Conservation (phyloP, 108 stramenopile species). For the Cyclostephanos tholiformis region DNA sequence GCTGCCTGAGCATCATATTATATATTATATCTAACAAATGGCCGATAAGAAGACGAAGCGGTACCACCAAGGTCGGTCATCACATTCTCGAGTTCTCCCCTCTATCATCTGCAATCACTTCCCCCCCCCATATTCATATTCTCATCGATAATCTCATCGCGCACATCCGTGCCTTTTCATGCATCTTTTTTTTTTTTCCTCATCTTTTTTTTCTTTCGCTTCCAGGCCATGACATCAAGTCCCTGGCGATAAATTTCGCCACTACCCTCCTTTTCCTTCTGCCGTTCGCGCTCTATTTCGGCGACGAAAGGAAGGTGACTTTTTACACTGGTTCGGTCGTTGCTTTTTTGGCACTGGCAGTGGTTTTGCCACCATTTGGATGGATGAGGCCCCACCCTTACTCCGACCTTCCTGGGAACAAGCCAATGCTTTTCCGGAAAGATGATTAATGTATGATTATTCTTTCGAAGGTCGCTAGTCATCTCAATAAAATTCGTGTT, state of each 20-base stretch:
- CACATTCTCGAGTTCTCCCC: neutral
- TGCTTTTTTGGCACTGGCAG: conserved; percentile 50
- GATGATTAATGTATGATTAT: neutral
- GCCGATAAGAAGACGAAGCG: conserved; percentile 39
- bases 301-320: conserved; percentile 43
- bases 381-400: conserved; percentile 84
- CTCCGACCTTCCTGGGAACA: conserved; percentile 70
- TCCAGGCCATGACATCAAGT: conserved; percentile 76
- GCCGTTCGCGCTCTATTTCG: conserved; percentile 59
- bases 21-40: neutral
- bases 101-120: no score
- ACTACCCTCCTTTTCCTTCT: conserved; percentile 63
- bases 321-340: conserved; percentile 45
- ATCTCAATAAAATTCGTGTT: no score
- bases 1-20: neutral
- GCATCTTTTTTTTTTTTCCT: neutral
- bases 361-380: conserved; percentile 74
- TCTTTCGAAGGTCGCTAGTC: no score
- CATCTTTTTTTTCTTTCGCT: neutral
- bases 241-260: conserved; percentile 67
- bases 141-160: neutral
- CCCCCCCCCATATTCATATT: neutral
- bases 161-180: neutral
- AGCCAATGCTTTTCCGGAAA: conserved; percentile 48
- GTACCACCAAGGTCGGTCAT: conserved; percentile 49